Base-by-base conservation (phyloP, 2,329 filamentous ascomycete species). In the Stylonectria norvegica region DNA sequence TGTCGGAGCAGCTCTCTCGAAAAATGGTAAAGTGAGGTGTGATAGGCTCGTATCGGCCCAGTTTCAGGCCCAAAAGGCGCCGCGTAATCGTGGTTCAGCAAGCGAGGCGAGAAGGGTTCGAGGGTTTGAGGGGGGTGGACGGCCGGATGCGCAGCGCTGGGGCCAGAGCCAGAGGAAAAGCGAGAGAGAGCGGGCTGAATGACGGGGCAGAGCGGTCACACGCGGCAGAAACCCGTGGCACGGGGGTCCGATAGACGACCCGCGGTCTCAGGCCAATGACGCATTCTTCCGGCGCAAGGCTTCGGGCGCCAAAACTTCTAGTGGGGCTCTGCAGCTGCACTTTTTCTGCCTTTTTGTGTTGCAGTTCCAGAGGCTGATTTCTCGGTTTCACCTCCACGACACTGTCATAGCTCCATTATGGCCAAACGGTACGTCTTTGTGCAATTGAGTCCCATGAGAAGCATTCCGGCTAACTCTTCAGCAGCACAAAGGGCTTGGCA, bases 401-500 rank as follows among this genome's bases (percentile, higher is more conserved):
- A 43, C 36, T 31, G n/a, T 31, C 22, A 34, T 28, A 38, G 22
- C 36, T 30, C 29, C 35, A 52, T 22, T 28, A 60, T 60, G 57
- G 55, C 45, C 15, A 60, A 60, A 49, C 30, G 54, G 57, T 49
- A 28, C 34, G 37, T 35, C 30, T 18, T 20, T 17, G 12, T 20
- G 15, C 19, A 27, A 30, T 35, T 41, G 40, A 17, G 15, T 35
- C 28, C 42, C 32, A 40, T 31, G 4, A 37, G 43, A 14, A 42
- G 42, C 16, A 43, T 43, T 14, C 33, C 49, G 38, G 49, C 50
- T 54, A 34, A 57, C 34, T 38, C 20, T 31, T 25, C 42, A 36
- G 16, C 47, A 73, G 69, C 49, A 65, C 64, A 58, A 54, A 59
- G 32, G 53, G 56, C 41, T 53, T 79, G 45, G 50, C 62, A 36